phyloP scores from a whole-genome alignment of 306 rosid genomes.

The Begonia loranthoides region DNA sequence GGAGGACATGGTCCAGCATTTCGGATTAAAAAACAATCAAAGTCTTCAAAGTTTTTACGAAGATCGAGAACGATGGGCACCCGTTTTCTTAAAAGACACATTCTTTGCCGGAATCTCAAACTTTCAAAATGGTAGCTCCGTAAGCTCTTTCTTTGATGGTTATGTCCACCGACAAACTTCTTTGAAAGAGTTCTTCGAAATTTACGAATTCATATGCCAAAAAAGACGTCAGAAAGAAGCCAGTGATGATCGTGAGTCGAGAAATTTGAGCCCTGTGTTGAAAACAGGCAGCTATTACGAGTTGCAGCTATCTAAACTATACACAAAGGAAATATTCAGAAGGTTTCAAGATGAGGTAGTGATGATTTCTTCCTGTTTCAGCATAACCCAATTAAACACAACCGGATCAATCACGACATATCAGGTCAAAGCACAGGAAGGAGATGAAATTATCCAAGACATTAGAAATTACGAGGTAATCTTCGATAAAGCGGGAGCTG shows the following conservation, averaged over 20 bases:
- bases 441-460: slow-evolving; percentile 36
- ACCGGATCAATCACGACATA: slow-evolving; percentile 48
- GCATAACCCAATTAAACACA: slow-evolving; percentile 48
- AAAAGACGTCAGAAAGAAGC: slow-evolving; percentile 52
- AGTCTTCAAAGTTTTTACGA: slow-evolving; percentile 41
- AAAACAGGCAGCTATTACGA: slow-evolving; percentile 60
- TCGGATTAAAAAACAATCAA: slow-evolving; percentile 46
- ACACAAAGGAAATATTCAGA: slow-evolving; percentile 51
- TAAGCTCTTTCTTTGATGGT: slow-evolving; percentile 43
- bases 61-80: slow-evolving; percentile 80
- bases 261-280: slow-evolving; percentile 32
- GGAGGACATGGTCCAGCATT: slow-evolving; percentile 56
- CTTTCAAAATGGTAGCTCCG: slow-evolving; percentile 34
- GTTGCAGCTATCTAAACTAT: slow-evolving; percentile 71
- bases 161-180: slow-evolving; percentile 61
- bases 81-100: slow-evolving; percentile 69
- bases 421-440: slow-evolving; percentile 51
- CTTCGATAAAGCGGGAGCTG: slow-evolving; percentile 64
- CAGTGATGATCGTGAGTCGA: slow-evolving; percentile 57
- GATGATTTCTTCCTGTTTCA: slow-evolving; percentile 63
- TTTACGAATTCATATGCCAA: slow-evolving; percentile 38
- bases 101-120: slow-evolving; percentile 67
- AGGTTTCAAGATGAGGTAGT: slow-evolving; percentile 75
- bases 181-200: slow-evolving; percentile 55
- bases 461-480: slow-evolving; percentile 49